Evolutionary conservation across 1,139 yeast species (phyloP), one percentile per base, ranked within the genome.

Genomic region (Maudiozyma humilis): DNA sequence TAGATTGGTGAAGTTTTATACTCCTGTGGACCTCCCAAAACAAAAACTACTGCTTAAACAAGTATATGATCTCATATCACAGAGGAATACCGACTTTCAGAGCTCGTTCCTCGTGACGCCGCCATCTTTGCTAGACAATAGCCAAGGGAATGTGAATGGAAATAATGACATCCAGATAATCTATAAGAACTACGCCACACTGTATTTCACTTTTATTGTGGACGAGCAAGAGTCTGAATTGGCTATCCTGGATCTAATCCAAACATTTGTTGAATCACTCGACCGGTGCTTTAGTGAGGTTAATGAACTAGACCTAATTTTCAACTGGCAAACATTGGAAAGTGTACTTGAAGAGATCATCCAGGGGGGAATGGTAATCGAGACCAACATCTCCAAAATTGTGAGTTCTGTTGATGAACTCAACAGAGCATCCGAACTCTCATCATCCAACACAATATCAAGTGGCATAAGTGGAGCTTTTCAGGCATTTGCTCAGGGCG

Each of bases 351-450:
- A 83, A 59, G 97, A 93, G 57, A 84, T 91, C 35, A 83, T 91
- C 1, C 98, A 91, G 61, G 98, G 97, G 25, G 99, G 99, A 0
- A 82, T 93, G 94, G 98, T 91, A n/a, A 86, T 93, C 33, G 98
- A 91, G 62, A 89, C 98, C 1, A 87, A 82, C 55, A 86, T 88
- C 23, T 64, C 69, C 34, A 76, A 85, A 50, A 88, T 91, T 33
- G 96, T 89, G n/a, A 71, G 71, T n/a, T 88, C 93, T 0, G 82
- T 82, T 10, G 69, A 65, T 47, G 63, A 62, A 36, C 46, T 63
- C 31, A 65, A 65, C 45, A 54, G 55, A 30, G 58, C 58, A 7
- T 49, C 59, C 6, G 59, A 56, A 29, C 44, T 49, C 3, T 43
- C 6, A 10, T 23, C 53, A 4, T 62, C 58, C 12, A 52, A 50